Percentiles rank a stretch among this genome's conserved stretches.
These are phyloP conservation scores for Coniferiporia weirii DNA, from an alignment of 1,284 basidiomycete species.

Conservation along the genomic window DNA sequence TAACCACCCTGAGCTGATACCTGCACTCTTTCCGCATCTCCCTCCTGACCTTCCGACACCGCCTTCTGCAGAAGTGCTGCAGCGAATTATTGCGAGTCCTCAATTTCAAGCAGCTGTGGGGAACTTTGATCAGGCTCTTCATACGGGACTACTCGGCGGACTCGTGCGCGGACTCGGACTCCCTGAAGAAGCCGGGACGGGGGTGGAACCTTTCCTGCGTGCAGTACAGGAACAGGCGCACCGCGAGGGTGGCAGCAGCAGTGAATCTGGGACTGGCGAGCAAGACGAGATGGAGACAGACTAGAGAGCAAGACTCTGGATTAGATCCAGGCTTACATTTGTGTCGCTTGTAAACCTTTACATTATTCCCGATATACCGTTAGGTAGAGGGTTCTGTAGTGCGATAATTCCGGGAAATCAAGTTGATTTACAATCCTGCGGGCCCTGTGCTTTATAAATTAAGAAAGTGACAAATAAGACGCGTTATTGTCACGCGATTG, in stretches of 20 bases:
- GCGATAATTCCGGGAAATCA: too few relatives aligned
- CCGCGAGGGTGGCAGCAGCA: slow-evolving; percentile 34
- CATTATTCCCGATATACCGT: too few relatives aligned
- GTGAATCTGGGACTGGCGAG: slow-evolving; percentile 19
- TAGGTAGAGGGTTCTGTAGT: too few relatives aligned
- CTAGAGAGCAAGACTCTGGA: not conserved
- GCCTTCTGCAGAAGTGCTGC: slow-evolving; percentile 58
- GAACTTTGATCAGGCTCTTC: slow-evolving; percentile 70
- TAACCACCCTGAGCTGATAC: slow-evolving; percentile 58
- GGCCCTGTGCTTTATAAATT: too few relatives aligned
- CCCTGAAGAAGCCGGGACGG: slow-evolving; percentile 71
- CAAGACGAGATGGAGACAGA: slow-evolving; percentile 19
- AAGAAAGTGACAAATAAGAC: not conserved
- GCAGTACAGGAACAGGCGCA: slow-evolving; percentile 73
- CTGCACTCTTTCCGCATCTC: slow-evolving; percentile 69
- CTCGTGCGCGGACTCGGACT: slow-evolving; percentile 70
- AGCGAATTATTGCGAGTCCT: slow-evolving; percentile 48
- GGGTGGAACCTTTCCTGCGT: slow-evolving; percentile 65
- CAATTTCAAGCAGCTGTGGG: slow-evolving; percentile 59
- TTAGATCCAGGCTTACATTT: not conserved
- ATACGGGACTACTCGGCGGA: slow-evolving; percentile 66
- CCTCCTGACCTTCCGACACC: slow-evolving; percentile 65
- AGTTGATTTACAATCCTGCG: too few relatives aligned
- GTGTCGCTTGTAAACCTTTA: not conserved
- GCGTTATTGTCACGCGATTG: slow-evolving; percentile 10